Evolutionary conservation across 345 rosid species (phyloP).

Genomic region (Physaria fendleri): DNA sequence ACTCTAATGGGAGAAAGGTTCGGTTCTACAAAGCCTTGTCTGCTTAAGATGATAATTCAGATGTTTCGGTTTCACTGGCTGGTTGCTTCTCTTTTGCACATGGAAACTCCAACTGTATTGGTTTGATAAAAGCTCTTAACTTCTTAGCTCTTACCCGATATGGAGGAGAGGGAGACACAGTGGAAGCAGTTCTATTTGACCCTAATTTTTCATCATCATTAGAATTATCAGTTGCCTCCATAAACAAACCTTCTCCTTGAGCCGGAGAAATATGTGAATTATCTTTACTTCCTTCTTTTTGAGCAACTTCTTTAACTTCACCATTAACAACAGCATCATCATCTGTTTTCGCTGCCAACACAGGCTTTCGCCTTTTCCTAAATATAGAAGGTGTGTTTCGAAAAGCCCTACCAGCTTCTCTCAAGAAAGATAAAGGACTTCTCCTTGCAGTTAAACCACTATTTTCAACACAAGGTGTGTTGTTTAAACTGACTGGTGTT

Average conservation of each 20-base stretch:
- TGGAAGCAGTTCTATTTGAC: conserved; percentile 37
- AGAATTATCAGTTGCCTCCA: conserved; percentile 34
- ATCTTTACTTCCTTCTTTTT: conserved; percentile 22
- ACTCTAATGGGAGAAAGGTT: too few species aligned
- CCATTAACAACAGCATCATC: not conserved
- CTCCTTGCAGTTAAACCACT: conserved; percentile 30
- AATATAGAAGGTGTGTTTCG: conserved; percentile 86
- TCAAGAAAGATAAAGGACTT: conserved; percentile 75
- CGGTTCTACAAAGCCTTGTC: conserved; percentile 10
- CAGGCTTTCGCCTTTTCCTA: conserved; percentile 53
- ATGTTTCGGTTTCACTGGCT: conserved; percentile 30
- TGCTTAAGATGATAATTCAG: conserved; percentile 20
- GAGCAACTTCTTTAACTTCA: conserved; percentile 25
- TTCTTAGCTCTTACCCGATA: conserved; percentile 71
- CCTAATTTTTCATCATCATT: conserved; percentile 19
- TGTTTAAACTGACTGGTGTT: conserved; percentile 56
- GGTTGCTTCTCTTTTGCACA: too few species aligned
- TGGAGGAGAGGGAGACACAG: conserved; percentile 83
- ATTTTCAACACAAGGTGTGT: conserved; percentile 57
- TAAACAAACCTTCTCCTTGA: conserved; percentile 22
- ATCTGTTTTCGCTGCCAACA: conserved; percentile 28
- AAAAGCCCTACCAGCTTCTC: conserved; percentile 68
- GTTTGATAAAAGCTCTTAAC: conserved; percentile 59
- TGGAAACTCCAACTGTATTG: conserved; percentile 91
- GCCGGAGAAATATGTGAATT: conserved; percentile 30